phyloP scores from a whole-genome alignment of 176 grass and related monocot species.

The Rhipidocladum racemiflorum region DNA sequence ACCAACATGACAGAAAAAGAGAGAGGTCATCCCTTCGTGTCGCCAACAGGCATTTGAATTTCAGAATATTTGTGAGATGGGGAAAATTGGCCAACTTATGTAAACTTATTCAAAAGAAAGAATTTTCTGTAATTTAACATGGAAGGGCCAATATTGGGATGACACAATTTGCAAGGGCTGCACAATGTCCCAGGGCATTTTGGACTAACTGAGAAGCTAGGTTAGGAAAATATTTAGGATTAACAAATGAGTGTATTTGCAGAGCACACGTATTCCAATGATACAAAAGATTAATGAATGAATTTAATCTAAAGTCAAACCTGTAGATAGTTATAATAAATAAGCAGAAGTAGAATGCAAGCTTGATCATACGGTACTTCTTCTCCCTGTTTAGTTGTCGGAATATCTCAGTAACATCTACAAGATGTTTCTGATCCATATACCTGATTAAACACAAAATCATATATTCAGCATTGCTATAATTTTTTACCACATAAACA shows the following conservation, averaged over 20 bases:
- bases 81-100: not conserved
- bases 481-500: not conserved
- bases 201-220: not conserved
- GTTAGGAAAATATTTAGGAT: slow-evolving; percentile 9
- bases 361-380: slow-evolving; percentile 90
- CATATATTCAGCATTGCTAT: not conserved
- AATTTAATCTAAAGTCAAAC: slow-evolving; percentile 38
- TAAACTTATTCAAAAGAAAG: not conserved
- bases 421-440: slow-evolving; percentile 66
- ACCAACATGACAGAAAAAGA: not conserved
- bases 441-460: slow-evolving; percentile 46
- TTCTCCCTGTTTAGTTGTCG: slow-evolving; percentile 66
- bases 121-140: not conserved
- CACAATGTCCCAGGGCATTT: not conserved
- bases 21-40: not conserved
- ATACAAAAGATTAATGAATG: slow-evolving; percentile 8
- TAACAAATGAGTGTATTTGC: slow-evolving; percentile 4
- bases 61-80: not conserved
- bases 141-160: not conserved
- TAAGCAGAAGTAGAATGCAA: slow-evolving; percentile 76
- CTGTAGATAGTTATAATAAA: slow-evolving; percentile 98
- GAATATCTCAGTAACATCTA: slow-evolving; percentile 98
- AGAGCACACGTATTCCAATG: slow-evolving; percentile 8
- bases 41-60: not conserved
- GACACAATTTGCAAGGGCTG: not conserved